Evolutionary conservation across 1,284 basidiomycete species (phyloP), one percentile per base, ranked within the genome.

Genomic region (Somion occarium): DNA sequence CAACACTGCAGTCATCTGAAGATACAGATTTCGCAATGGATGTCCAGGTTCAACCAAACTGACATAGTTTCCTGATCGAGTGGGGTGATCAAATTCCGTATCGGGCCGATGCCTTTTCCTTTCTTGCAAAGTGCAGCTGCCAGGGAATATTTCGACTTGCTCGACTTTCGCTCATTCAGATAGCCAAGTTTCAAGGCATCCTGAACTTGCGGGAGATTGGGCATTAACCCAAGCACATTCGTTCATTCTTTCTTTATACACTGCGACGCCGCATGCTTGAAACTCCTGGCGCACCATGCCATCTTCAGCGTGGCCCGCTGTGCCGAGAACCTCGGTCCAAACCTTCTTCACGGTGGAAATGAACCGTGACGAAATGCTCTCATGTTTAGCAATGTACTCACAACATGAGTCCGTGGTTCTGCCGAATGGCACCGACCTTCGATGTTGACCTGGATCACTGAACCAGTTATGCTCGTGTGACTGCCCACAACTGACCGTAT

Each of bases 381-480:
- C 27, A 13, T 49, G n/a, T 47, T 11, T 19, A 22, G 23, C 23
- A 11, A 45, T 7, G 44, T n/a, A 45, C 44, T 45, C 7, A 34
- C 30, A 34, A 7, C 30, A 34, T 34, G 30, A n/a, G 51, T 45
- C 61, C 61, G 62, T 59, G 58, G 57, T 62, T 64, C 55, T 53
- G 46, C 62, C 61, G 62, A 62, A 54, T 58, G 54, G 50, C 43
- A 45, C 62, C 61, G 62, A 49, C 48, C 55, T 61, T 63, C 57
- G 51, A 52, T 58, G 46, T 53, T 53, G 56, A 51, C 58, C 59
- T 50, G 56, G 50, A 55, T 51, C 30, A 38, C 30, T 55, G 50
- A 54, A 48, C 58, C 52, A 49, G 53, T 49, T 39, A 46, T 41
- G 56, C 58, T 60, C 61, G 60, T 63, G 60, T 62, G 61, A 61